Conservation (phyloP, 352 stramenopile species). For the Globisporangium radiosum region DNA sequence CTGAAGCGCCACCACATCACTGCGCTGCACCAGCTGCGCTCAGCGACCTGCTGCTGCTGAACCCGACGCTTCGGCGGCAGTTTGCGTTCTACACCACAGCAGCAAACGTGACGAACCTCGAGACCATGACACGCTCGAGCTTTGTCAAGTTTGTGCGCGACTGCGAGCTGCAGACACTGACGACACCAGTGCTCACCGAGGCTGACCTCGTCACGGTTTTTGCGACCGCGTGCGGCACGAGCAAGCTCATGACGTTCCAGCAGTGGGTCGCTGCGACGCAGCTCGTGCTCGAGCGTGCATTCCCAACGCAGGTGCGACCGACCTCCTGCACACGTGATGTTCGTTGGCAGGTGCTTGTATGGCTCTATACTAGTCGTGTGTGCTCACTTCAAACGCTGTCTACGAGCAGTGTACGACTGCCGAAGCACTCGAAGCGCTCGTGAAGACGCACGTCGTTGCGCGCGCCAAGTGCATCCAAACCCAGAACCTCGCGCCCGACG, state of each 20-base stretch:
- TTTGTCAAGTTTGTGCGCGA: slow-evolving; percentile 67
- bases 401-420: slow-evolving; percentile 9
- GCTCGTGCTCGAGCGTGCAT: slow-evolving; percentile 33
- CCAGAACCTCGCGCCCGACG: slow-evolving; percentile 58
- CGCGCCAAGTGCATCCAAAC: slow-evolving; percentile 46
- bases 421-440: slow-evolving; percentile 31
- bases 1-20: background rate
- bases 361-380: too few species aligned
- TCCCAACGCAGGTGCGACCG: slow-evolving; percentile 18
- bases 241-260: slow-evolving; percentile 40
- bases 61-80: slow-evolving; percentile 48
- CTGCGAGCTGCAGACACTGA: slow-evolving; percentile 37
- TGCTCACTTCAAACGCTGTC: background rate
- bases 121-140: slow-evolving; percentile 46
- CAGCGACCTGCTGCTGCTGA: slow-evolving; percentile 30
- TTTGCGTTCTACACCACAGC: slow-evolving; percentile 66
- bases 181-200: slow-evolving; percentile 29
- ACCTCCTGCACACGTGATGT: too few species aligned
- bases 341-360: background rate
- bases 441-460: slow-evolving; percentile 44
- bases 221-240: slow-evolving; percentile 20
- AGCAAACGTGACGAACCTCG: slow-evolving; percentile 56
- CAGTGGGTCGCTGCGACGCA: slow-evolving; percentile 45
- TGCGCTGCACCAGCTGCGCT: background rate
- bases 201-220: slow-evolving; percentile 55